Conservation (phyloP, 768 basidiomycete genomes). For the Pulveroboletus ravenelii region DNA sequence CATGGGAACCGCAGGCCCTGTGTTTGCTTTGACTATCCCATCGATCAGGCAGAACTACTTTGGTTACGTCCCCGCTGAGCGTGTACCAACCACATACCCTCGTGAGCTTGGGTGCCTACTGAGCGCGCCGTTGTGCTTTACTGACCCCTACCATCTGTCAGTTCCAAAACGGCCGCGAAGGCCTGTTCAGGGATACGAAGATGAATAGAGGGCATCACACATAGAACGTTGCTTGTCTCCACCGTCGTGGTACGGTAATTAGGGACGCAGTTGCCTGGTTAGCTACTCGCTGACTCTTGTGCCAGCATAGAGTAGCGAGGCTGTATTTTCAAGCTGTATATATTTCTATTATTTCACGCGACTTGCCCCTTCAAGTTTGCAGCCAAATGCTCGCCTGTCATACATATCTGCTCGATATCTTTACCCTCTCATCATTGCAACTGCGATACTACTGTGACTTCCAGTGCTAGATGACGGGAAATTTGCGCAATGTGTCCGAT, state of each 20-base stretch:
- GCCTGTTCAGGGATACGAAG: slow-evolving; percentile 72
- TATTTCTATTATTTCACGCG: slow-evolving; percentile 4
- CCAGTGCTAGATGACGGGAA: background rate
- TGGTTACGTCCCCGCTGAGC: slow-evolving; percentile 67
- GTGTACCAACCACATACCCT: slow-evolving; percentile 74
- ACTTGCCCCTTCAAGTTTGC: background rate
- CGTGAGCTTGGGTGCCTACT: slow-evolving; percentile 42
- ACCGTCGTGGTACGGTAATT: background rate
- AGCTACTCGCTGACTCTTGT: background rate
- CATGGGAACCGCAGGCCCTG: slow-evolving; percentile 71
- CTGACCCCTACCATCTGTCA: slow-evolving; percentile 23
- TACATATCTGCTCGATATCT: background rate
- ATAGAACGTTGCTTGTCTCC: background rate
- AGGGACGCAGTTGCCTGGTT: background rate
- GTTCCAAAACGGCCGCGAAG: slow-evolving; percentile 70
- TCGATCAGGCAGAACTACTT: slow-evolving; percentile 65
- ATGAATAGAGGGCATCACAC: slow-evolving; percentile 33
- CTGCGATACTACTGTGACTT: background rate
- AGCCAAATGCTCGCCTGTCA: background rate
- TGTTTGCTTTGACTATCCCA: slow-evolving; percentile 69
- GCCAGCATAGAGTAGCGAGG: slow-evolving; percentile 1
- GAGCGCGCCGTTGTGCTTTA: background rate
- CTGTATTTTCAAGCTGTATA: slow-evolving; percentile 1
- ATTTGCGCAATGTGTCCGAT: background rate
- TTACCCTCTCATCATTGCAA: background rate